phyloP scores from a whole-genome alignment of 2,329 filamentous ascomycete genomes.

The Lizonia empirigonia region DNA sequence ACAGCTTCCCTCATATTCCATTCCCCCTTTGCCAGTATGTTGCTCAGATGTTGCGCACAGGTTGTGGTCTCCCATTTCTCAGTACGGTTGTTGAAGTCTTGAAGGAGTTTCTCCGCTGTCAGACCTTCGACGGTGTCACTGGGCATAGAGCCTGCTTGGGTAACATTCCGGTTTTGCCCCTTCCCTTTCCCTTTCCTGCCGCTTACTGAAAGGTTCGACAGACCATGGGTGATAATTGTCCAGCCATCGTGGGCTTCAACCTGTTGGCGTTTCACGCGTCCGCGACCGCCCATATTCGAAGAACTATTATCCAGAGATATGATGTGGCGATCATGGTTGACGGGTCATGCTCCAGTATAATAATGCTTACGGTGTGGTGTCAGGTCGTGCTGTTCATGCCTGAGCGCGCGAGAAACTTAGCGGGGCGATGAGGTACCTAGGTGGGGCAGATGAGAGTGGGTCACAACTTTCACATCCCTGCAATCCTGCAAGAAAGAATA shows the following conservation, averaged over 20 bases:
- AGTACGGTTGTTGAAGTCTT: conserved; percentile 30
- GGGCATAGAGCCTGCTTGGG: conserved; percentile 20
- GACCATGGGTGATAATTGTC: conserved; percentile 44
- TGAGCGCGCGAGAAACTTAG: not conserved
- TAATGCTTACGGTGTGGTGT: not conserved
- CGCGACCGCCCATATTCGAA: conserved; percentile 14
- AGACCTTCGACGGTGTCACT: conserved; percentile 28
- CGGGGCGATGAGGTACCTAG: not conserved
- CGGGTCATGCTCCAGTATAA: conserved; percentile 2
- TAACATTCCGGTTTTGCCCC: not conserved
- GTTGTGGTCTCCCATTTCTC: conserved; percentile 31
- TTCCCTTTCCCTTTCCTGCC: conserved; percentile 3
- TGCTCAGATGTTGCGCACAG: conserved; percentile 29
- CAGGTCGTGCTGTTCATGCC: not conserved
- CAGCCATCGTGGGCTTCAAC: conserved; percentile 43
- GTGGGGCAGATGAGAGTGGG: conserved; percentile 7
- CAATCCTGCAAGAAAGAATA: not conserved
- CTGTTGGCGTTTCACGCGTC: conserved; percentile 40
- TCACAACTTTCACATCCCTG: not conserved
- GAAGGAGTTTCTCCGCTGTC: conserved; percentile 31
- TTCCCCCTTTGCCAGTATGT: conserved; percentile 18
- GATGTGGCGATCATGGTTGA: not conserved
- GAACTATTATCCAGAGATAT: not conserved
- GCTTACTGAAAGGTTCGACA: conserved; percentile 19
- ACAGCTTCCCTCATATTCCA: conserved; percentile 32